Evolutionary conservation across 1,284 basidiomycete species (phyloP), one percentile per base, ranked within the genome.

Genomic region (Caloboletus firmus): DNA sequence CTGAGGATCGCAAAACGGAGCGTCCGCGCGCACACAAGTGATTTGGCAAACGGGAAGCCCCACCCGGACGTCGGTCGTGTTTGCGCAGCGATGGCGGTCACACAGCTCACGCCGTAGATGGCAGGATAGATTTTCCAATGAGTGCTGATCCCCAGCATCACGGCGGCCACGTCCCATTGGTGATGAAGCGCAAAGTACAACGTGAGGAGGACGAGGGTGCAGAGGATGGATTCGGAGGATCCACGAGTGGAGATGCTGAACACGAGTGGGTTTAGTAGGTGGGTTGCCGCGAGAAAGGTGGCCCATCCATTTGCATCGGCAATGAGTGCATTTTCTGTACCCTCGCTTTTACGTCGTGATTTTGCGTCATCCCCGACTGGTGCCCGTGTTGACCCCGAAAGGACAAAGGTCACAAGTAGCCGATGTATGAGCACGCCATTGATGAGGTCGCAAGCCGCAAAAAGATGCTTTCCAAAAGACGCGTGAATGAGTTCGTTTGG

Each of bases 121-220:
- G 93, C 79, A 0, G 97, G 97, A 66, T 95, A 99, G 53, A 98
- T 91, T 74, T 98, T 98, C 89, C 93, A 95, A 65, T 95, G 93
- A 0, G 93, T 85, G 51, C 90, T 86, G 34, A 93, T 59, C 0
- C 93, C 95, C 26, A 95, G 77, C 44, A 87, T 64, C 0, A 89
- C 62, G 0, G 92, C 94, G 0, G 91, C 82, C 1, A 70, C 56
- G 49, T 79, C 76, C 82, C 86, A 89, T 40, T 73, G 70, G 6
- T 72, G 72, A 30, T 74, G 79, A 58, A 84, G 73, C 13, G 79
- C 79, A 44, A 72, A 76, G 67, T 83, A 82, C n/a, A 97, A 73
- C 0, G 89, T 87, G 31, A 82, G 73, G 28, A 98, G 79, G 37
- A 98, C 89, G 53, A 95, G 77, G 2, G 92, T 76, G 18, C 89